Evolutionary conservation across 2,329 filamentous ascomycete species (phyloP).

Genomic region (Kalmusia sp.): DNA sequence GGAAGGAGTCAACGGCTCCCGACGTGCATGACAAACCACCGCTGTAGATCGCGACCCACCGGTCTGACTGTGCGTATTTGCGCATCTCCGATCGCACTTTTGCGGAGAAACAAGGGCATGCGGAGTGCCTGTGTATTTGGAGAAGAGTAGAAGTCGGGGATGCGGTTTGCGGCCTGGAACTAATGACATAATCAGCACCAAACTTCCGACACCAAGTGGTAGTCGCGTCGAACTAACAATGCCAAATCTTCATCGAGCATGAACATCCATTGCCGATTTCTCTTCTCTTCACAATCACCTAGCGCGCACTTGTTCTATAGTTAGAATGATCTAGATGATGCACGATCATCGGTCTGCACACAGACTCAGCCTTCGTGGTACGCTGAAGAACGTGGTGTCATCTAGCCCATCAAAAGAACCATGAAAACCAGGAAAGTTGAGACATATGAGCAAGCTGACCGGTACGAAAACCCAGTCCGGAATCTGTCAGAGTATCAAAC

Average conservation of each 20-base stretch:
- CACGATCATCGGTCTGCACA: neutral
- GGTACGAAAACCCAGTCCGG: no score
- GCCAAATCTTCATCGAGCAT: neutral
- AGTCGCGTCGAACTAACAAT: neutral
- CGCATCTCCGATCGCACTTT: neutral
- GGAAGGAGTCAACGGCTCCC: neutral
- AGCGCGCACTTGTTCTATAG: neutral
- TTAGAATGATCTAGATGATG: neutral
- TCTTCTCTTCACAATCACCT: neutral
- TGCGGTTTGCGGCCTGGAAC: neutral
- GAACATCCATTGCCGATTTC: neutral
- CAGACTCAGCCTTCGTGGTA: neutral
- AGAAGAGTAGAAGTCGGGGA: neutral
- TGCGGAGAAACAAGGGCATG: neutral
- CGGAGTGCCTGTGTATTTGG: neutral
- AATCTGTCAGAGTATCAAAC: no score
- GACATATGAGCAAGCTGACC: no score
- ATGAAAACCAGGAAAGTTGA: no score
- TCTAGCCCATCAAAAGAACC: no score
- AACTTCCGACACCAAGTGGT: neutral
- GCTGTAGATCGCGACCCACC: neutral
- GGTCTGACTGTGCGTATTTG: neutral
- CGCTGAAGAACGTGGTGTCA: no score
- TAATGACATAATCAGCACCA: neutral
- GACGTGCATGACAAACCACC: neutral